Conservation (phyloP, 257 asterid species). For the Solanum paucissectum region DNA sequence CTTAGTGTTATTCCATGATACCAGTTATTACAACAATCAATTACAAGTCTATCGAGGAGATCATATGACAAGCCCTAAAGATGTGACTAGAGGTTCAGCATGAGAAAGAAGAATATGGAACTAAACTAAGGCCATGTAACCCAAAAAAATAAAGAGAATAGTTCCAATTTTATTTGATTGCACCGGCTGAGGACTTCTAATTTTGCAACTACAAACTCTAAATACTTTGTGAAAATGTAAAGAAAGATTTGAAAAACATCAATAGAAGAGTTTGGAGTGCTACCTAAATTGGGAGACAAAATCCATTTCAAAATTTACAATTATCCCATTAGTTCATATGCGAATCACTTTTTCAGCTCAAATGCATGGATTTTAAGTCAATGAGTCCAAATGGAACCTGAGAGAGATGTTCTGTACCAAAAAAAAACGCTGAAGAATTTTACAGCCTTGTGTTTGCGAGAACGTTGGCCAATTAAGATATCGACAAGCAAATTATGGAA, state of each 20-base stretch:
- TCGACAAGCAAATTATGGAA: neutral
- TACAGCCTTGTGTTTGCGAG: neutral
- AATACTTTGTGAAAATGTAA: neutral
- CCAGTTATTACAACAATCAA: neutral
- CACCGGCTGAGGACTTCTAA: neutral
- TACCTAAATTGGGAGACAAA: neutral
- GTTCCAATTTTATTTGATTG: neutral
- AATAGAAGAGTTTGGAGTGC: neutral
- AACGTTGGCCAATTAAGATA: neutral
- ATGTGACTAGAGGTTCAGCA: neutral
- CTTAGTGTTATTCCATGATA: neutral
- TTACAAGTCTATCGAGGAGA: neutral
- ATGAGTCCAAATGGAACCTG: neutral
- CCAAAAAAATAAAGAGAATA: neutral
- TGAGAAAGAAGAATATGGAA: neutral
- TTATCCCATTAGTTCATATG: neutral
- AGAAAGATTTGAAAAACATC: neutral
- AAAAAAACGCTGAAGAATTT: neutral
- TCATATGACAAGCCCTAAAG: neutral
- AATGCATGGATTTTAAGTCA: neutral
- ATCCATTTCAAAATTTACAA: neutral
- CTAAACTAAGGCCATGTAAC: neutral
- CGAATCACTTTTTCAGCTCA: neutral
- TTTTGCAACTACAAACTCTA: neutral
- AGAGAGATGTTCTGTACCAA: neutral